These are phyloP conservation scores for Colletotrichum scovillei DNA, from an alignment of 2,329 filamentous ascomycete species.

Conservation along the genomic window DNA sequence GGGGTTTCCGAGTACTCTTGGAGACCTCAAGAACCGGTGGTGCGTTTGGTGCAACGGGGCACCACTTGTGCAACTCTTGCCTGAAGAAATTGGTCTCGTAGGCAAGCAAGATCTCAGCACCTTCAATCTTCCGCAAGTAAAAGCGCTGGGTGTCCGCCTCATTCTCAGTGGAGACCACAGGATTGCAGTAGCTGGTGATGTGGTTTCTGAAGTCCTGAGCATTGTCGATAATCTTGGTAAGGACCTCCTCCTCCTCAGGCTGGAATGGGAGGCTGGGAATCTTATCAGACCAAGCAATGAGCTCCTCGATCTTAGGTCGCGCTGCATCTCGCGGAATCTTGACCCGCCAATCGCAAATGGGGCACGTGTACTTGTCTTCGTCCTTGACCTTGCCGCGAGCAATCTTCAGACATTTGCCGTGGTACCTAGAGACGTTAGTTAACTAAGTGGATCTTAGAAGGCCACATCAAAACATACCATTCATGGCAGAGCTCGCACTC, in stretches of 20 bases:
- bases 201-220: constrained; percentile 87
- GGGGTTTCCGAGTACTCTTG: constrained; percentile 91
- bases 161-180: constrained; percentile 81
- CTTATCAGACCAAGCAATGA: constrained; percentile 86
- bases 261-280: constrained; percentile 87
- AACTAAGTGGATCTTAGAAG: constrained; percentile 23
- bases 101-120: constrained; percentile 90
- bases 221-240: constrained; percentile 87
- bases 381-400: constrained; percentile 98
- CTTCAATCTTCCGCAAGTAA: constrained; percentile 96
- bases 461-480: constrained; percentile 70
- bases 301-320: constrained; percentile 92
- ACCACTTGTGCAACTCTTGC: constrained; percentile 95
- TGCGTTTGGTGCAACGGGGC: constrained; percentile 85
- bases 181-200: constrained; percentile 83
- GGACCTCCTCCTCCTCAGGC: constrained; percentile 90
- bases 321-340: constrained; percentile 97
- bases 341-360: constrained; percentile 96
- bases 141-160: constrained; percentile 93
- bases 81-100: constrained; percentile 98
- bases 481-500: constrained; percentile 98
- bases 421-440: constrained; percentile 72
- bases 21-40: constrained; percentile 90
- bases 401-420: constrained; percentile 98
- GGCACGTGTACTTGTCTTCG: constrained; percentile 97